Evolutionary conservation across 2,329 filamentous ascomycete species (phyloP).

Genomic region (Cadophora sp.): DNA sequence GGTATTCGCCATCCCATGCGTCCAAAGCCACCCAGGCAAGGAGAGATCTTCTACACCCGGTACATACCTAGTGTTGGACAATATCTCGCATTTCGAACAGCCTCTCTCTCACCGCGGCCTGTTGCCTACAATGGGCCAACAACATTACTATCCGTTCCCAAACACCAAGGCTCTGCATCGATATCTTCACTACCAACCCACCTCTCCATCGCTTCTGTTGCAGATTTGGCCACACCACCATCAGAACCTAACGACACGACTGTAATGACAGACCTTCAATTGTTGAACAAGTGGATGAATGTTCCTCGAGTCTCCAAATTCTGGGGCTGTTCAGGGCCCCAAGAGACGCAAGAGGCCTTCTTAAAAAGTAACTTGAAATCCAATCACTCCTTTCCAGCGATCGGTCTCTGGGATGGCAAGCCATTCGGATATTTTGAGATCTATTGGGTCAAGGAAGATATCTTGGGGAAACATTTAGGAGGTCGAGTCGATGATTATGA

Average conservation of each 20-base stretch:
- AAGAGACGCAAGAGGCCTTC: slow-evolving; percentile 68
- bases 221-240: slow-evolving; percentile 50
- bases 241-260: slow-evolving; percentile 40
- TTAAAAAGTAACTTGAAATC: slow-evolving; percentile 69
- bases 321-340: slow-evolving; percentile 74
- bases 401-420: slow-evolving; percentile 92
- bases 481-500: slow-evolving; percentile 79
- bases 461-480: slow-evolving; percentile 73
- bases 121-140: slow-evolving; percentile 69
- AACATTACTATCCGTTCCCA: slow-evolving; percentile 34
- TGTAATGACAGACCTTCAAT: slow-evolving; percentile 62
- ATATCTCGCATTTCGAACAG: slow-evolving; percentile 88
- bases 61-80: slow-evolving; percentile 83
- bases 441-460: slow-evolving; percentile 97
- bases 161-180: slow-evolving; percentile 41
- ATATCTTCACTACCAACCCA: slow-evolving; percentile 43
- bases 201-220: slow-evolving; percentile 47
- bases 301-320: slow-evolving; percentile 82
- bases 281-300: slow-evolving; percentile 89
- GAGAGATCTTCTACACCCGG: slow-evolving; percentile 89
- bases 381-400: slow-evolving; percentile 84
- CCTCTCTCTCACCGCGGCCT: slow-evolving; percentile 69
- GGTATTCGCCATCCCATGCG: slow-evolving; percentile 84
- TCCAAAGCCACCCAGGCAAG: slow-evolving; percentile 87
- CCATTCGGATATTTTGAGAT: slow-evolving; percentile 98